Evolutionary conservation across 768 basidiomycete species (phyloP).

Genomic region (Boletus subcaerulescens): DNA sequence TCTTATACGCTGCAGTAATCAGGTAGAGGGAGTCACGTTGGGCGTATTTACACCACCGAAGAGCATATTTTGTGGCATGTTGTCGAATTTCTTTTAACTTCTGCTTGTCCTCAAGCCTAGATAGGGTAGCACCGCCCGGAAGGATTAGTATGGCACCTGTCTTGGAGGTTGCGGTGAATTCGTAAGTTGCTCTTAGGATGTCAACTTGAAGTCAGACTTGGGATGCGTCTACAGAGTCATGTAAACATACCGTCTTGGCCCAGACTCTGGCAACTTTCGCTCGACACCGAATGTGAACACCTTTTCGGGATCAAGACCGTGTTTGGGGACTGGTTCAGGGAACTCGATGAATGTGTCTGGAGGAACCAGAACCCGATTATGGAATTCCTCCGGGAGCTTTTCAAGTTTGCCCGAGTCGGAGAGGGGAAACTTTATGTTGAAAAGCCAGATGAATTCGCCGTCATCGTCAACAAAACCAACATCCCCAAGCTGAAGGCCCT

Average conservation of each 20-base stretch:
- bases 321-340: background rate
- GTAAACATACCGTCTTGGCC: background rate
- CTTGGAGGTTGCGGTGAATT: background rate
- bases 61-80: background rate
- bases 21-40: background rate
- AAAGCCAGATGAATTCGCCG: constrained; percentile 31
- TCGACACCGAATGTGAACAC: background rate
- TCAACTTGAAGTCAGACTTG: background rate
- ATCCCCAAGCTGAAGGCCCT: constrained; percentile 34
- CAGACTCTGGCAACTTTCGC: too few relatives aligned
- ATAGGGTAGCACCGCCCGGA: background rate
- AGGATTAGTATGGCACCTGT: too few relatives aligned
- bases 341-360: background rate
- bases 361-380: background rate
- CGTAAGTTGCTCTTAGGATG: background rate
- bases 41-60: background rate
- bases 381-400: background rate
- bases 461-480: constrained; percentile 29
- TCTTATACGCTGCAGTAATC: background rate
- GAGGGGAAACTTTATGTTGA: constrained; percentile 29
- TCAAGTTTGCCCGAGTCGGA: constrained; percentile 5
- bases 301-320: background rate
- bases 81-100: background rate
- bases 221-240: too few relatives aligned
- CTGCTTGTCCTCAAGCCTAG: background rate